These are phyloP conservation scores for Fusarium pininemorale DNA, from an alignment of 2,329 filamentous ascomycete species.

Conservation along the genomic window DNA sequence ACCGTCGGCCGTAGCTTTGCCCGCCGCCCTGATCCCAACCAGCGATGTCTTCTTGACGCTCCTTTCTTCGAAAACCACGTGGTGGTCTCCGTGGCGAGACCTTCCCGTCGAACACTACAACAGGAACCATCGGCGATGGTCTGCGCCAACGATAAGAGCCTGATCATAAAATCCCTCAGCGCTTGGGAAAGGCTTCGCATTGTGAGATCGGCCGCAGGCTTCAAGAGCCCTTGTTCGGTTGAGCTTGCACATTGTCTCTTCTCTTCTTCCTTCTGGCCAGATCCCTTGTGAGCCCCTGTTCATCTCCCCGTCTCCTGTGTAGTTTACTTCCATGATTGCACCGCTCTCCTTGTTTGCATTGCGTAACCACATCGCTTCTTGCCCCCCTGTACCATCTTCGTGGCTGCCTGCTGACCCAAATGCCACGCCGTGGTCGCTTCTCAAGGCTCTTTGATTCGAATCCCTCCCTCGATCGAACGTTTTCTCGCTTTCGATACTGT, in stretches of 20 bases:
- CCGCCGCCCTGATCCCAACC: not conserved
- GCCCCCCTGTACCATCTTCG: rapidly evolving
- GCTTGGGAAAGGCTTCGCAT: not conserved
- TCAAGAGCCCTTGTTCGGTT: not conserved
- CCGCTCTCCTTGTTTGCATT: not conserved
- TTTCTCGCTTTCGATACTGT: not conserved
- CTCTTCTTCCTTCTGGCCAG: not conserved
- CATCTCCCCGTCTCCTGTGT: too few species aligned
- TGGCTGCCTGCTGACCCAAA: not conserved
- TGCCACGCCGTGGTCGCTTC: not conserved
- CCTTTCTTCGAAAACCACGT: not conserved
- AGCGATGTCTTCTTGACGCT: not conserved
- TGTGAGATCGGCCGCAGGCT: not conserved
- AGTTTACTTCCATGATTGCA: not conserved
- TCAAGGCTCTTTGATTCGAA: not conserved
- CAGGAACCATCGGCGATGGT: not conserved
- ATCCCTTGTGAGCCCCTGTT: not conserved
- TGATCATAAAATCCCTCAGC: not conserved
- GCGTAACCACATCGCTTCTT: too few species aligned
- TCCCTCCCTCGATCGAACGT: not conserved
- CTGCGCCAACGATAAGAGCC: not conserved
- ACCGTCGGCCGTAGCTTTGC: not conserved
- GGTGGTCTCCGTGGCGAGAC: not conserved
- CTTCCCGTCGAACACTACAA: not conserved
- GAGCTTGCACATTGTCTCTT: not conserved